Evolutionary conservation across 495 filamentous ascomycete species (phyloP).

Genomic region (Penicillium simplicissimum): DNA sequence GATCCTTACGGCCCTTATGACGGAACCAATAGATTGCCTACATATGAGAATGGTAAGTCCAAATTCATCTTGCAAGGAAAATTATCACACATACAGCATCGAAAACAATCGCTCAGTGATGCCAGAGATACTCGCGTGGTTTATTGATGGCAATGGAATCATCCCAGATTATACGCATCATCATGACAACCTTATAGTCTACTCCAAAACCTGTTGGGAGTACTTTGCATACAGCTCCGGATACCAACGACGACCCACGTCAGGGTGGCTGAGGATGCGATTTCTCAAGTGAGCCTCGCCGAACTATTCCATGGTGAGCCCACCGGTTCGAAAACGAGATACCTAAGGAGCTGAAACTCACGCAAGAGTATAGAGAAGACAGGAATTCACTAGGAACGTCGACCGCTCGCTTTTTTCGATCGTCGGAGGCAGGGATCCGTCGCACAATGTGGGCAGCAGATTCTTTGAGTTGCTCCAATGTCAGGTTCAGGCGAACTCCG

Average conservation of each 20-base stretch:
- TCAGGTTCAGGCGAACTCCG: slow-evolving; percentile 77
- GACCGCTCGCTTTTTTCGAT: slow-evolving; percentile 40
- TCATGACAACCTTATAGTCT: neutral
- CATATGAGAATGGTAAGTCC: too few species aligned
- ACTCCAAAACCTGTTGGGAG: slow-evolving; percentile 30
- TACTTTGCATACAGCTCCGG: slow-evolving; percentile 63
- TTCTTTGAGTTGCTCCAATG: slow-evolving; percentile 55
- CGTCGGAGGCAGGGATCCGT: slow-evolving; percentile 37
- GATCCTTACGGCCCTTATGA: too few species aligned
- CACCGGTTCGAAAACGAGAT: neutral
- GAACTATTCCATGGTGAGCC: slow-evolving; percentile 30
- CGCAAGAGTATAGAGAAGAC: slow-evolving; percentile 43
- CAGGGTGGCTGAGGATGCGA: slow-evolving; percentile 84
- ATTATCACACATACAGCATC: too few species aligned
- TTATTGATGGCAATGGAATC: too few species aligned
- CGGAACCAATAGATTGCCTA: too few species aligned
- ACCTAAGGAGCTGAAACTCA: slow-evolving; percentile 20
- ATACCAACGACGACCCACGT: slow-evolving; percentile 87
- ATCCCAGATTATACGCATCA: too few species aligned
- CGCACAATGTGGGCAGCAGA: slow-evolving; percentile 41
- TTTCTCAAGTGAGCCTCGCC: slow-evolving; percentile 63
- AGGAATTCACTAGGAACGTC: slow-evolving; percentile 48
- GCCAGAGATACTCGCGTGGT: too few species aligned
- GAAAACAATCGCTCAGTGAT: too few species aligned
- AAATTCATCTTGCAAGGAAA: too few species aligned